A percentile compares a stretch with the other conserved stretches of the same genome.
Evolutionary conservation across 495 filamentous ascomycete genomes (phyloP).

Genomic region (Barbatosphaeria neglecta): DNA sequence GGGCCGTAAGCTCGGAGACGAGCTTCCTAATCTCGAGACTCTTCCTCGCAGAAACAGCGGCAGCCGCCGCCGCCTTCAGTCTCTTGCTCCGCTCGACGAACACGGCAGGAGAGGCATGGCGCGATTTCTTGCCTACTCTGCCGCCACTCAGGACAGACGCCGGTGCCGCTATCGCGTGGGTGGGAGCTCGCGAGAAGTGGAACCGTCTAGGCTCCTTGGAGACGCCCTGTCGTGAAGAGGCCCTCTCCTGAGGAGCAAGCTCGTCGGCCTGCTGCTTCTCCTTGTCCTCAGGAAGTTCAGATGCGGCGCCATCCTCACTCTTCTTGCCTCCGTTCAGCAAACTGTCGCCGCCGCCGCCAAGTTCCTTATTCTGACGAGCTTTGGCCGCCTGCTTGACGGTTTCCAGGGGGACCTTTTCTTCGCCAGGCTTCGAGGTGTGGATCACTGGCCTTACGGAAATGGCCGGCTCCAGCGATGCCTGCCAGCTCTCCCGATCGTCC

Average conservation of each 20-base stretch:
- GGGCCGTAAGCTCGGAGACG: neutral
- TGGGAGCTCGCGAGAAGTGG: slow-evolving; percentile 31
- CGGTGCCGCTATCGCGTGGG: slow-evolving; percentile 4
- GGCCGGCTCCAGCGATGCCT: neutral
- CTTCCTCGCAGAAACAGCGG: too few relatives aligned
- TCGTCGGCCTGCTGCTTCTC: neutral
- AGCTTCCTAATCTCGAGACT: neutral
- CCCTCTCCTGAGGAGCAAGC: neutral
- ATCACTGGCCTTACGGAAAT: slow-evolving; percentile 3
- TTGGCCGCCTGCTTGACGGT: neutral
- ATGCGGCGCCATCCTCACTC: neutral
- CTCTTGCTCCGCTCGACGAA: slow-evolving; percentile 39
- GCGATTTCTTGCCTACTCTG: slow-evolving; percentile 15
- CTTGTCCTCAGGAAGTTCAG: neutral
- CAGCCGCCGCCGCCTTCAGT: slow-evolving; percentile 5
- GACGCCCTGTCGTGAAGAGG: slow-evolving; percentile 1
- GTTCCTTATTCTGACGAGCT: neutral
- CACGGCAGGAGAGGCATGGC: slow-evolving; percentile 26
- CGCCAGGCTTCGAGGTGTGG: slow-evolving; percentile 3
- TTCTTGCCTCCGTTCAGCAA: too few relatives aligned
- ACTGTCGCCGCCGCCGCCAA: too few relatives aligned
- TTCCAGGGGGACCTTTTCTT: neutral
- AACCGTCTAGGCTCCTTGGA: slow-evolving; percentile 27
- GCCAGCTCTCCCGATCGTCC: neutral
- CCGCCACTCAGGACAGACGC: slow-evolving; percentile 4